Conservation (phyloP, 1,284 basidiomycete species). For the Boletus sp. region DNA sequence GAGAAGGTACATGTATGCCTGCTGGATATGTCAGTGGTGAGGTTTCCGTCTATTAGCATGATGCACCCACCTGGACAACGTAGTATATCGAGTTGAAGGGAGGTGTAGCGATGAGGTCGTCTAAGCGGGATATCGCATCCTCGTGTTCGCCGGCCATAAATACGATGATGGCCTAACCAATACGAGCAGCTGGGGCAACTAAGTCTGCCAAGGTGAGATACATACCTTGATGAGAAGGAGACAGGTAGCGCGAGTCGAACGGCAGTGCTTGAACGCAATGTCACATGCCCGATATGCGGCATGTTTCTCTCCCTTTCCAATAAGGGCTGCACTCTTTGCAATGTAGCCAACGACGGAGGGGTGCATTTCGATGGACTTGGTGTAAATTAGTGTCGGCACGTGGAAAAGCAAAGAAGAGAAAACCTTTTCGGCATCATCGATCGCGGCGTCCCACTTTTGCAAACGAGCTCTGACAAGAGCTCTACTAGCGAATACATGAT, state of each 20-base stretch:
- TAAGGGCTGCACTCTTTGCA: neutral
- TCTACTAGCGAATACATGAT: neutral
- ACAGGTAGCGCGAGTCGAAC: neutral
- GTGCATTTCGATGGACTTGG: no score
- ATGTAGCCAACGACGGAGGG: no score
- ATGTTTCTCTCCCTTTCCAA: no score
- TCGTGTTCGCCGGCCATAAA: neutral
- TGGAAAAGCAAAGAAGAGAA: no score
- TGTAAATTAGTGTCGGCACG: no score
- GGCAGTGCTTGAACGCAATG: neutral
- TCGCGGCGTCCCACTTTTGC: neutral
- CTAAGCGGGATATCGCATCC: neutral
- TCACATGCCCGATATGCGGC: neutral
- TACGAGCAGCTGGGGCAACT: no score
- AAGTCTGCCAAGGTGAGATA: neutral
- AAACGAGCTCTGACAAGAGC: neutral
- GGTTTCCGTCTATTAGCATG: neutral
- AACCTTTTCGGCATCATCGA: neutral
- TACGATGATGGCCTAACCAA: neutral
- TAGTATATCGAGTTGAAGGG: neutral
- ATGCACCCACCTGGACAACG: neutral
- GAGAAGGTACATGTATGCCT: neutral
- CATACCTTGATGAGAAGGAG: neutral
- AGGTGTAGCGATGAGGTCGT: neutral
- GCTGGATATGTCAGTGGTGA: neutral